These are phyloP conservation scores for Phyllosticta citribraziliensis DNA, from an alignment of 2,329 filamentous ascomycete genomes.

Conservation along the genomic window DNA sequence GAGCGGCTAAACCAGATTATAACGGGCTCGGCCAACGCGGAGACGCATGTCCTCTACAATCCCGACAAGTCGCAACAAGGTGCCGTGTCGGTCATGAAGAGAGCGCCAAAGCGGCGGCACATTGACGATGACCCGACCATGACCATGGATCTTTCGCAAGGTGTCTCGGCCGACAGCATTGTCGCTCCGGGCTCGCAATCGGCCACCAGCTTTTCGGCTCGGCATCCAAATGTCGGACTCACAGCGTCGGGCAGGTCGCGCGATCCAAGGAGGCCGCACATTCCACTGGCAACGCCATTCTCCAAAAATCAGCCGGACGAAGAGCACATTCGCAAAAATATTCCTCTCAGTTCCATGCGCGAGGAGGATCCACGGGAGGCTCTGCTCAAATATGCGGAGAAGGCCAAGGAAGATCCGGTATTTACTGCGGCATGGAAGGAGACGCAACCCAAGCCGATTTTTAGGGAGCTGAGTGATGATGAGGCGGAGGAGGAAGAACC, in stretches of 20 bases:
- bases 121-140: slow-evolving; percentile 85
- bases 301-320: slow-evolving; percentile 84
- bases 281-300: slow-evolving; percentile 79
- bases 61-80: slow-evolving; percentile 65
- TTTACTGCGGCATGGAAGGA: slow-evolving; percentile 91
- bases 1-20: slow-evolving; percentile 92
- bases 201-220: slow-evolving; percentile 42
- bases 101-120: slow-evolving; percentile 87
- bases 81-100: slow-evolving; percentile 81
- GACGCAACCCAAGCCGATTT: slow-evolving; percentile 87
- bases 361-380: slow-evolving; percentile 95
- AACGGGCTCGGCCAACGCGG: slow-evolving; percentile 83
- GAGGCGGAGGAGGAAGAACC: slow-evolving; percentile 59
- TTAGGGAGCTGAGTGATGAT: slow-evolving; percentile 79
- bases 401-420: slow-evolving; percentile 83
- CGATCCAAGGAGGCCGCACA: slow-evolving; percentile 76
- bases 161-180: slow-evolving; percentile 75
- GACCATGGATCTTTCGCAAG: slow-evolving; percentile 73
- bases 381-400: slow-evolving; percentile 85
- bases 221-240: slow-evolving; percentile 61
- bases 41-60: slow-evolving; percentile 84
- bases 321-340: slow-evolving; percentile 77
- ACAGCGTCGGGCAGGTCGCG: slow-evolving; percentile 67
- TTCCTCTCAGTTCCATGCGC: slow-evolving; percentile 83
- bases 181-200: slow-evolving; percentile 41